Base-by-base conservation (phyloP, 2,329 filamentous ascomycete species). In the Aciculosporium take region DNA sequence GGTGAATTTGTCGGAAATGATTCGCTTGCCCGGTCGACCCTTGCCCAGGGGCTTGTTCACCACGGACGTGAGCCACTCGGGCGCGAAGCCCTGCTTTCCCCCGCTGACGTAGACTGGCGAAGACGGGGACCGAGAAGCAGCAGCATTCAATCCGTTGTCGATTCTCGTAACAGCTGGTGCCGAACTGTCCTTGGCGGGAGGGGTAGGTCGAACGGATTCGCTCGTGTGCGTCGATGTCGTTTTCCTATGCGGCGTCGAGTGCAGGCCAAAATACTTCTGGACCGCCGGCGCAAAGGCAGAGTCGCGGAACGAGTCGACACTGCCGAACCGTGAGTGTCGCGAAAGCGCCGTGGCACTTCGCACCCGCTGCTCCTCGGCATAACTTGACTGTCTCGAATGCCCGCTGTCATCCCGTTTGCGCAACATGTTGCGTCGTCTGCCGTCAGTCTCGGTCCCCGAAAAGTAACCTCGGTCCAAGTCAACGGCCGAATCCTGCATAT, bases 401-500 rank as follows among this genome's bases (percentile, higher is more conserved):
- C 62, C 65, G 37, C 44, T 61, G 46, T 75, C 79, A 45, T 78
- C 75, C 43, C 84, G 79, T 63, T 91, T 93, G 59, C 84, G 85
- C 48, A 95, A 66, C 36, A 91, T 69, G 55, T 86, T 93, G 35
- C 84, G 75, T 51, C 75, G 78, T 44, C 81, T 76, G 33, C 74
- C 74, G 48, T 95, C 87, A 9, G 79, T 68, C 53, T 96, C 89
- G 13, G 82, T 83, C 3, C 88, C 86, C 7, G 89, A 95, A 56
- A 95, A 94, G 59, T 96, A 96, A 20, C 88, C 89, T 28, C 86
- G 76, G 53, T 96, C 91, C 13, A 85, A 60, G 46, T 93, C 84
- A 20, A 67, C 60, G 13, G 64, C 63, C 7, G 67, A 67, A 45
- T 74, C 70, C 46, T 66, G 66, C 12, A 63, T 51, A 10, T 64